Base-by-base conservation (phyloP, 371 early-diverging fungal species). In the Syncephalastrum sp. region DNA sequence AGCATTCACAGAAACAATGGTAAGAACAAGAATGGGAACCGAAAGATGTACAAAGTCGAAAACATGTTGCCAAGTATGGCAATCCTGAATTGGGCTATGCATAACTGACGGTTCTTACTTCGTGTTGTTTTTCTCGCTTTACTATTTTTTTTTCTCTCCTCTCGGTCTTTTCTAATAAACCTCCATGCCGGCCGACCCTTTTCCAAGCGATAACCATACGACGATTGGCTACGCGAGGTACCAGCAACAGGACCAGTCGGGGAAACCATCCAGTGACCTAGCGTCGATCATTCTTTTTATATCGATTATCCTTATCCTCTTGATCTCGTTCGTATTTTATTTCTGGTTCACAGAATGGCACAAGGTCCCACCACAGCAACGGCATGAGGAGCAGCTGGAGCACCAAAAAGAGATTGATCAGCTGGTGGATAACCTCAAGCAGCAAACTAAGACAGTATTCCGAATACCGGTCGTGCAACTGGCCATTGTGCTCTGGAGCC, bases 281-380 rank as follows among this genome's bases (percentile, higher is more conserved):
- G 68, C 61, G 3, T 79, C 80, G 7, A 76, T 79, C 33, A 67
- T 72, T 3, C 50, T 79, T 1, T 76, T 79, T 50, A 74, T 76
- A 42, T 64, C 73, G 10, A 69, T 74, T 47, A 67, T 79, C 23
- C 51, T 61, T 24, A 43, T 72, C 16, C 43, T 79, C 13, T 23
- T 76, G 5, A 16, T 69, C 5, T 74, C 75, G 1, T 76, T 79
- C 56, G 55, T 63, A 0, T 56, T 79, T 23, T 79, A 79, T 49
- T 76, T 79, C 54, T 79, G 80, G 80, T 74, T 72, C 24, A 76
- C 75, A 4, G 72, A 74, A 58, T 67, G 72, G 69, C 74, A 76
- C 50, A 76, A 70, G 48, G 59, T 79, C 38, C 73, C 80, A 16
- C 46, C 65, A 3, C 64, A 67, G 24, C 70, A 74, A 60, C 56